phyloP scores from a whole-genome alignment of 2,329 filamentous ascomycete genomes.

The Fusarium sterilihyphosum region DNA sequence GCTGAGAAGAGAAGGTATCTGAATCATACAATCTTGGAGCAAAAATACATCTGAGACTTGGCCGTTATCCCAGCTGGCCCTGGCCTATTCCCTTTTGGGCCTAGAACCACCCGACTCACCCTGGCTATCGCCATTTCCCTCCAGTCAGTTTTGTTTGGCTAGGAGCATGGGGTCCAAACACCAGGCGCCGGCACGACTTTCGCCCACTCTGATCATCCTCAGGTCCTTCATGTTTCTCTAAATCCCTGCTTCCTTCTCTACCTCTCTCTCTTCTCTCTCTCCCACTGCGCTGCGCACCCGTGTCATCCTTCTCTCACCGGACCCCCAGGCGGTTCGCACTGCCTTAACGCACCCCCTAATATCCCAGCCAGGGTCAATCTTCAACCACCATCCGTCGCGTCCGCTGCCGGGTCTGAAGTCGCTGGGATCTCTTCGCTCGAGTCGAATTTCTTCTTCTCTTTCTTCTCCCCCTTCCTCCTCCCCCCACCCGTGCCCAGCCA shows the following conservation, averaged over 20 bases:
- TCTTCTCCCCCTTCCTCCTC: conserved; percentile 1
- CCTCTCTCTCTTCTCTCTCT: conserved; percentile 7
- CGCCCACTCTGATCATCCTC: conserved; percentile 35
- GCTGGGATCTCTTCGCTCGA: conserved; percentile 25
- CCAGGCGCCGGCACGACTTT: conserved; percentile 35
- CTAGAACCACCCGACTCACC: conserved; percentile 25
- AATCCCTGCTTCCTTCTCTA: conserved; percentile 17
- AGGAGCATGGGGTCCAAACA: conserved; percentile 41
- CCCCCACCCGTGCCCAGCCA: conserved; percentile 40
- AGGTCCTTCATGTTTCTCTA: conserved; percentile 25
- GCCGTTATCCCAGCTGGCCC: conserved; percentile 25
- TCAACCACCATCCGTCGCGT: conserved; percentile 27
- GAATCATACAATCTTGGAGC: not conserved
- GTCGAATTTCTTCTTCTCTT: conserved; percentile 27
- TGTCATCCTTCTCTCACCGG: not conserved
- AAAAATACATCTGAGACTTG: conserved; percentile 20
- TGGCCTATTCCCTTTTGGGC: conserved; percentile 20
- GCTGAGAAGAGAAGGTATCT: conserved; percentile 27
- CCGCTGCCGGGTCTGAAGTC: conserved; percentile 26
- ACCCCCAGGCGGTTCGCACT: conserved; percentile 18
- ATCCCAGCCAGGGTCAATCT: conserved; percentile 24
- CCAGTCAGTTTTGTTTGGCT: conserved; percentile 29
- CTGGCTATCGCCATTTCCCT: conserved; percentile 41
- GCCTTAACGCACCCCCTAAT: conserved; percentile 34
- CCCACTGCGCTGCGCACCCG: conserved; percentile 10